Conservation (phyloP, 768 basidiomycete genomes). For the Rhodosporidiobolus sp. region DNA sequence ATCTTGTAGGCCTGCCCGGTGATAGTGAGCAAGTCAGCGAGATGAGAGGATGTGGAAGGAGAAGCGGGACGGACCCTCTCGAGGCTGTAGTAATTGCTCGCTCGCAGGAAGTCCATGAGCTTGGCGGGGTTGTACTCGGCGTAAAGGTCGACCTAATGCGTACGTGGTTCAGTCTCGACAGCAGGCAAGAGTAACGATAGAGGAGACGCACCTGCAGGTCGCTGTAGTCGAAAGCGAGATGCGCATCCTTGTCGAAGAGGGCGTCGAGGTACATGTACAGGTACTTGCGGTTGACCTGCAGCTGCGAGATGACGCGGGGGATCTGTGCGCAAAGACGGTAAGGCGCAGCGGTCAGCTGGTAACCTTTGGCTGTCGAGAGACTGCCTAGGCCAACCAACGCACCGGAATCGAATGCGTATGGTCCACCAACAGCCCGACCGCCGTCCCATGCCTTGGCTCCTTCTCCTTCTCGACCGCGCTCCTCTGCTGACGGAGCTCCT, state of each 20-base stretch:
- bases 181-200: background rate
- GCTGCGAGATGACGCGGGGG: constrained; percentile 79
- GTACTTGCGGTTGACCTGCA: constrained; percentile 70
- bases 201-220: constrained; percentile 66
- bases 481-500: constrained; percentile 68
- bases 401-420: constrained; percentile 96
- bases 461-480: constrained; percentile 34
- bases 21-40: background rate
- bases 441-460: constrained; percentile 59
- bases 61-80: constrained; percentile 59
- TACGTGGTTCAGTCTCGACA: too few species aligned
- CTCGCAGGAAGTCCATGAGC: constrained; percentile 84
- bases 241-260: constrained; percentile 78
- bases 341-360: background rate
- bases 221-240: constrained; percentile 72
- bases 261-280: constrained; percentile 92
- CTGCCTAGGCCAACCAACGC: too few species aligned
- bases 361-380: too few species aligned
- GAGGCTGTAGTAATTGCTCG: constrained; percentile 85
- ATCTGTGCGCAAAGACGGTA: constrained; percentile 57
- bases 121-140: constrained; percentile 76
- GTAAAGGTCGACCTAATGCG: constrained; percentile 68
- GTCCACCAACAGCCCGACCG: constrained; percentile 81
- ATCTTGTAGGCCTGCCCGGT: constrained; percentile 70
- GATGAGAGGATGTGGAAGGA: background rate